phyloP scores from a whole-genome alignment of 139 green algal genomes.

The Closterium sp. region DNA sequence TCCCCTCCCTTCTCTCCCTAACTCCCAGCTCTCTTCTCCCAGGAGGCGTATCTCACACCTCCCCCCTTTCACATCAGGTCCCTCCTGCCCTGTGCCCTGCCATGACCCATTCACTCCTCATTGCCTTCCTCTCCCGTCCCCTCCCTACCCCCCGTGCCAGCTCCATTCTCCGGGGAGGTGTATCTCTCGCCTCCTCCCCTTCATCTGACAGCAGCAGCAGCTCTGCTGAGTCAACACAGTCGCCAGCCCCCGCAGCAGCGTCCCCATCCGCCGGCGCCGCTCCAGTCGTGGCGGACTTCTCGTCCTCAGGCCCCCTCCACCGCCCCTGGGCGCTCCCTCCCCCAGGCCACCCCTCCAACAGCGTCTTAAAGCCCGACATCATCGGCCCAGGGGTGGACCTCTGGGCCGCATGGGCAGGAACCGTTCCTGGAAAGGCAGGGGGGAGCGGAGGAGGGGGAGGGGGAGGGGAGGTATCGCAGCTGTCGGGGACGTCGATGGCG shows the following conservation, averaged over 20 bases:
- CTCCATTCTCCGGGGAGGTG: neutral
- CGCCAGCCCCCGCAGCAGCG: neutral
- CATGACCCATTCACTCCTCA: neutral
- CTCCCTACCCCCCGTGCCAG: neutral
- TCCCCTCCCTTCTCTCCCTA: neutral
- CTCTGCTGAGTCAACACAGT: neutral
- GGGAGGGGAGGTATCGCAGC: neutral
- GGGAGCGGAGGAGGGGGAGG: neutral
- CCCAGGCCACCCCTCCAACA: neutral
- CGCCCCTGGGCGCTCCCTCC: neutral
- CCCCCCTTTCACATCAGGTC: too few species aligned
- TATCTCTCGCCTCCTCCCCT: neutral
- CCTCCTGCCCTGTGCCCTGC: too few species aligned
- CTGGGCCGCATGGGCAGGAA: neutral
- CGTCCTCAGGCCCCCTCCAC: neutral
- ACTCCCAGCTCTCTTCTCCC: neutral
- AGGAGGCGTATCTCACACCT: too few species aligned
- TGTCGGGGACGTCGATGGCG: constrained; percentile 9
- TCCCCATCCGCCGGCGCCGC: neutral
- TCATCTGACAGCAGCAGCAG: neutral
- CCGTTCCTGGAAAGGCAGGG: too few species aligned
- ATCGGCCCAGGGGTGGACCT: neutral
- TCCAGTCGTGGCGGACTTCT: neutral
- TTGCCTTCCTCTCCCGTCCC: neutral
- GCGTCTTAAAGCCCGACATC: neutral